A percentile compares a stretch with the other conserved stretches of the same genome.
phyloP scores from a whole-genome alignment of 352 stramenopile species.

The Pythium grandisporangium region DNA sequence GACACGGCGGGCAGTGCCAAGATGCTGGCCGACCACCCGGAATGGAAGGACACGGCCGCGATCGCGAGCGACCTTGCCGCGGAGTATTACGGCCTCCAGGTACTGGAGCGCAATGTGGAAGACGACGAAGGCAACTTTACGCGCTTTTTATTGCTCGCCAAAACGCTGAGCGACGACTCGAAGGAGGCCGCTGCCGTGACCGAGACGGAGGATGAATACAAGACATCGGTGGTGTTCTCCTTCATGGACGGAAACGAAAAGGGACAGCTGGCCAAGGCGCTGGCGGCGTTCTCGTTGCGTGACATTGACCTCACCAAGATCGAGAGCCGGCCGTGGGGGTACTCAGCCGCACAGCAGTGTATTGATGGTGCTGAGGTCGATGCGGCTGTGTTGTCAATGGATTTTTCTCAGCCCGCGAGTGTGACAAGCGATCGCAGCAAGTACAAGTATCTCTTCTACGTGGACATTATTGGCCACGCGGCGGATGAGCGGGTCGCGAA shows the following conservation, averaged over 20 bases:
- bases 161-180: slow-evolving; percentile 44
- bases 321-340: slow-evolving; percentile 53
- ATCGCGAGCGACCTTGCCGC: slow-evolving; percentile 95
- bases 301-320: slow-evolving; percentile 70
- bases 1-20: slow-evolving; percentile 97
- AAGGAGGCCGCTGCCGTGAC: slow-evolving; percentile 14
- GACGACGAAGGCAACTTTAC: slow-evolving; percentile 93
- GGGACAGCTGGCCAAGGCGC: slow-evolving; percentile 47
- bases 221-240: slow-evolving; percentile 68
- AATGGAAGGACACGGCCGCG: slow-evolving; percentile 80
- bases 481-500: slow-evolving; percentile 57
- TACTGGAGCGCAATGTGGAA: slow-evolving; percentile 82
- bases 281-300: slow-evolving; percentile 50
- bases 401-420: slow-evolving; percentile 17
- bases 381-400: slow-evolving; percentile 13
- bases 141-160: slow-evolving; percentile 85
- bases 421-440: slow-evolving; percentile 27
- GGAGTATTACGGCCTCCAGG: slow-evolving; percentile 90
- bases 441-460: slow-evolving; percentile 80
- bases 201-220: slow-evolving; percentile 34
- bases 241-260: slow-evolving; percentile 56
- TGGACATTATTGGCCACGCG: slow-evolving; percentile 56
- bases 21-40: slow-evolving; percentile 91
- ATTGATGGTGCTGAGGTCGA: slow-evolving; percentile 13
- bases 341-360: slow-evolving; percentile 49